phyloP scores from a whole-genome alignment of 306 rosid species.

The Vachellia pachyceras region DNA sequence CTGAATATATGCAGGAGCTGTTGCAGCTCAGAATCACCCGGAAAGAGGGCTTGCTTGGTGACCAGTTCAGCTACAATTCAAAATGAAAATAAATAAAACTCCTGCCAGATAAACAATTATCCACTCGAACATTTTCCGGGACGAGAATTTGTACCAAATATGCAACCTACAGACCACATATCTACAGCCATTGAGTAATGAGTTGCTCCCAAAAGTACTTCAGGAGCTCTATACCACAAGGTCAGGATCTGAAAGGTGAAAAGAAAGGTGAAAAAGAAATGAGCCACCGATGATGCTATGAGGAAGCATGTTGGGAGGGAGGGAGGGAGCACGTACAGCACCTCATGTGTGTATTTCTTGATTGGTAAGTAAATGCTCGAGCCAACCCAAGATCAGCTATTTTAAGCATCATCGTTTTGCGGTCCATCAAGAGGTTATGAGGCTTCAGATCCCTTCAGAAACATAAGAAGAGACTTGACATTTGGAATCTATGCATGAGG shows the following conservation, averaged over 20 bases:
- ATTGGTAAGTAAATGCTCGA: conserved; percentile 88
- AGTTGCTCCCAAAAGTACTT: conserved; percentile 93
- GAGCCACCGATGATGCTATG: neutral
- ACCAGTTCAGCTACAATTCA: conserved; percentile 78
- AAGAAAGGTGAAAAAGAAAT: no score
- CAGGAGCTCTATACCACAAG: conserved; percentile 97
- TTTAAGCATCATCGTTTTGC: conserved; percentile 79
- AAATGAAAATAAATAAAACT: neutral
- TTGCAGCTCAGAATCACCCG: conserved; percentile 96
- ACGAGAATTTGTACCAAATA: conserved; percentile 63
- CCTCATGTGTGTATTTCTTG: conserved; percentile 98
- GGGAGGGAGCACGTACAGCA: neutral
- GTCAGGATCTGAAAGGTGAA: conserved; percentile 67
- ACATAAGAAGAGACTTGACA: neutral
- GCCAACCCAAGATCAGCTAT: conserved; percentile 98
- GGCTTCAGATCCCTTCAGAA: conserved; percentile 84
- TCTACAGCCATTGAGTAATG: conserved; percentile 97
- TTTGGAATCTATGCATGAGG: neutral
- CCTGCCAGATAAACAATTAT: neutral
- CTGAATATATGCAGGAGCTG: conserved; percentile 97
- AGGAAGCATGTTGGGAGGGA: neutral
- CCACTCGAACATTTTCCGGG: neutral
- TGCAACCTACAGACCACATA: conserved; percentile 96
- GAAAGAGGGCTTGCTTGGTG: conserved; percentile 83
- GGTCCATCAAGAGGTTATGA: conserved; percentile 94